These are phyloP conservation scores for Xylaria arbuscula DNA, from an alignment of 2,329 filamentous ascomycete species.

Conservation along the genomic window DNA sequence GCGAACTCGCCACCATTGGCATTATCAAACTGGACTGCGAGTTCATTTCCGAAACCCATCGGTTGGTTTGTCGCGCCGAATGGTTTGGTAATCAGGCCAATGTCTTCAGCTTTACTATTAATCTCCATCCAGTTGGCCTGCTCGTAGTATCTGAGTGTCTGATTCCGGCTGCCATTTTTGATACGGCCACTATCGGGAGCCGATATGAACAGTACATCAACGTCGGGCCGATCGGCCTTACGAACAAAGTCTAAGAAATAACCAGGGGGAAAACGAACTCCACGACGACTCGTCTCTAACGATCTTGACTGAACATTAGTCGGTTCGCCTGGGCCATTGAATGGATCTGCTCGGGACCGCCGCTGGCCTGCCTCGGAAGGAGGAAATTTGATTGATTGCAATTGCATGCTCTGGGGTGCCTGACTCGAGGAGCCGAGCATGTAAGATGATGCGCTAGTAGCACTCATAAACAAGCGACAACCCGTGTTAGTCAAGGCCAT, in stretches of 20 bases:
- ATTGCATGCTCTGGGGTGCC: slow-evolving; percentile 93
- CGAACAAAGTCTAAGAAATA: slow-evolving; percentile 89
- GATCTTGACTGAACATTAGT: slow-evolving; percentile 61
- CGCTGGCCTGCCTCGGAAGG: slow-evolving; percentile 62
- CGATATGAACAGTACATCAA: slow-evolving; percentile 82
- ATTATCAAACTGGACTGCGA: slow-evolving; percentile 94
- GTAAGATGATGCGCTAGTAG: slow-evolving; percentile 80
- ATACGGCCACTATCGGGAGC: slow-evolving; percentile 91
- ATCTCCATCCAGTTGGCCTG: slow-evolving; percentile 83
- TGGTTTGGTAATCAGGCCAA: slow-evolving; percentile 79
- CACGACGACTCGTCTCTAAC: slow-evolving; percentile 62
- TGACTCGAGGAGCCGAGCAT: slow-evolving; percentile 68
- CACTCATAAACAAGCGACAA: slow-evolving; percentile 90
- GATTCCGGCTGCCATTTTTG: slow-evolving; percentile 65
- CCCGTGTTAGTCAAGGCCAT: slow-evolving; percentile 92
- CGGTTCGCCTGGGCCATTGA: slow-evolving; percentile 52
- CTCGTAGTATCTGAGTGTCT: slow-evolving; percentile 75
- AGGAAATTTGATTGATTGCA: slow-evolving; percentile 96
- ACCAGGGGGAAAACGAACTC: slow-evolving; percentile 80
- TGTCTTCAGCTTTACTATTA: slow-evolving; percentile 77
- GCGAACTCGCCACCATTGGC: slow-evolving; percentile 81
- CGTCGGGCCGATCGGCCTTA: slow-evolving; percentile 67
- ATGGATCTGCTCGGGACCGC: slow-evolving; percentile 42
- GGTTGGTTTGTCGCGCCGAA: slow-evolving; percentile 76
- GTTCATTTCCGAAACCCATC: slow-evolving; percentile 89